phyloP scores from a whole-genome alignment of 148 eudicot species.

The Nepenthes gracilis region DNA sequence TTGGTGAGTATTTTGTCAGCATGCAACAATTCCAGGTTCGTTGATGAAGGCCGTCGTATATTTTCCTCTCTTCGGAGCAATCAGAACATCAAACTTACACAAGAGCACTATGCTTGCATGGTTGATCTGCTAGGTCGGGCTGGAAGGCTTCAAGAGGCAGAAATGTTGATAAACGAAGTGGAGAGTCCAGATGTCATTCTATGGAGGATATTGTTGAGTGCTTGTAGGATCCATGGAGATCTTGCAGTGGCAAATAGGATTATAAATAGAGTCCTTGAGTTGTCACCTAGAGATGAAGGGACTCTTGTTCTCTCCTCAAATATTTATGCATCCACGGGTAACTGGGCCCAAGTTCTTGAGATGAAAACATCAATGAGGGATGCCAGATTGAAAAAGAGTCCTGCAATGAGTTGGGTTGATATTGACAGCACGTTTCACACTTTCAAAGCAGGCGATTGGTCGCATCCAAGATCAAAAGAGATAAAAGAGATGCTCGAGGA shows the following conservation, averaged over 20 bases:
- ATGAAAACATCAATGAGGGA: conserved; percentile 26
- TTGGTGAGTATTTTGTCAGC: conserved; percentile 26
- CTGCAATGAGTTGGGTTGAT: conserved; percentile 38
- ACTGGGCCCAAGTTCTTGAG: conserved; percentile 25
- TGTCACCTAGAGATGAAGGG: conserved; percentile 28
- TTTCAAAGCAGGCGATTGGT: conserved; percentile 28
- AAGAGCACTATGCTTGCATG: conserved; percentile 36
- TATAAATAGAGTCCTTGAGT: conserved; percentile 15
- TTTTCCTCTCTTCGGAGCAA: conserved; percentile 13
- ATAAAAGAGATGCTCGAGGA: conserved; percentile 17
- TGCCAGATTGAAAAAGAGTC: conserved; percentile 21
- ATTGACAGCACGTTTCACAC: conserved; percentile 28
- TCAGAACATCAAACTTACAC: conserved; percentile 14
- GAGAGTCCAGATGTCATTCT: conserved; percentile 25
- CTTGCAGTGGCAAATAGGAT: conserved; percentile 18
- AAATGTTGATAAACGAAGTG: conserved; percentile 18
- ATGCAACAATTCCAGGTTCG: conserved; percentile 25
- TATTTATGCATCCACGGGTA: conserved; percentile 32
- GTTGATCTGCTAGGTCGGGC: conserved; percentile 34
- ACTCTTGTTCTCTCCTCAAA: conserved; percentile 25
- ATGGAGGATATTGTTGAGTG: conserved; percentile 32
- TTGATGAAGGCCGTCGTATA: conserved; percentile 31
- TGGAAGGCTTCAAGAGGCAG: conserved; percentile 33
- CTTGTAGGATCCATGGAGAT: conserved; percentile 31
- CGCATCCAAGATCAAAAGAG: conserved; percentile 18